Evolutionary conservation across 257 asterid genomes (phyloP).

Genomic region (Solanum acaule): DNA sequence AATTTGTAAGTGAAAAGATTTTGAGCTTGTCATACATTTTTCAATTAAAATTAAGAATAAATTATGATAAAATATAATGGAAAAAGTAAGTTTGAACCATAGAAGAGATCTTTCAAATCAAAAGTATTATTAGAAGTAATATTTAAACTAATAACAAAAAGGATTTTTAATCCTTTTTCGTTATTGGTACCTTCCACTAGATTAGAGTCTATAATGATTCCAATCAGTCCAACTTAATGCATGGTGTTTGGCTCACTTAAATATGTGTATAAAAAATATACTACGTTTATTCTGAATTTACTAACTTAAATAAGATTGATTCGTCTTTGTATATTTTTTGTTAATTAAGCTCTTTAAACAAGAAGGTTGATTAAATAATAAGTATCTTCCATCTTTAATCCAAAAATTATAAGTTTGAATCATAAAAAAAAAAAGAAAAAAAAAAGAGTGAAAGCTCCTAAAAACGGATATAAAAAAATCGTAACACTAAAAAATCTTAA

Average conservation of each 20-base stretch:
- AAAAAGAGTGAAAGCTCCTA: neutral
- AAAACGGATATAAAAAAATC: no score
- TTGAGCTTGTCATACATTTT: neutral
- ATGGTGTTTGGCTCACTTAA: neutral
- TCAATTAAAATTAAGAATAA: no score
- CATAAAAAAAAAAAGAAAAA: no score
- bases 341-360: neutral
- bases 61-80: no score
- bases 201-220: neutral
- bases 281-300: neutral
- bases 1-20: no score
- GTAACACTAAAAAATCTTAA: no score
- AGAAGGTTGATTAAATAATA: no score
- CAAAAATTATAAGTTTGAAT: no score
- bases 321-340: neutral
- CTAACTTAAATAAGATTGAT: neutral
- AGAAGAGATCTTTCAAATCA: neutral
- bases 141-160: neutral
- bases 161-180: neutral
- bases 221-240: neutral
- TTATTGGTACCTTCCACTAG: neutral
- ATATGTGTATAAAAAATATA: neutral
- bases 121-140: neutral
- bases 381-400: no score
- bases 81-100: no score